These are phyloP conservation scores for Heliamphora pulchella DNA, from an alignment of 179 eudicot genomes.

Conservation along the genomic window DNA sequence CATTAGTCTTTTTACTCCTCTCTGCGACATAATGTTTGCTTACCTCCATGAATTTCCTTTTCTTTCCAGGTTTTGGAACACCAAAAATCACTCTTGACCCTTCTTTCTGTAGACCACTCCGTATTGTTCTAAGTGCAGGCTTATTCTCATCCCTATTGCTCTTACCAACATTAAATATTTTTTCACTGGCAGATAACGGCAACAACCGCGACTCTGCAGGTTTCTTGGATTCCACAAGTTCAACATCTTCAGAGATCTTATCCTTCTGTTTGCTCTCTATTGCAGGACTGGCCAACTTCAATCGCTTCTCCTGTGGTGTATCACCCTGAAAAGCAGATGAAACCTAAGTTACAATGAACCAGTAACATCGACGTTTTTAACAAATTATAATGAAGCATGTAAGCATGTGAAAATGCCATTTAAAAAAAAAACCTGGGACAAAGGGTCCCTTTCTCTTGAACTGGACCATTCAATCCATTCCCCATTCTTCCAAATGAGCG, in stretches of 20 bases:
- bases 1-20: conserved; percentile 36
- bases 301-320: conserved; percentile 67
- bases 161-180: conserved; percentile 62
- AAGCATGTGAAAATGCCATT: not conserved
- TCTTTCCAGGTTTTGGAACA: conserved; percentile 95
- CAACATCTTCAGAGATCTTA: conserved; percentile 25
- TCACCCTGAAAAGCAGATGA: conserved; percentile 50
- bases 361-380: not conserved
- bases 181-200: conserved; percentile 55
- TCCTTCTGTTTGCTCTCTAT: conserved; percentile 34
- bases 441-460: conserved; percentile 24
- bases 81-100: conserved; percentile 83
- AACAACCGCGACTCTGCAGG: conserved; percentile 37
- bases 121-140: conserved; percentile 43
- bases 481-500: conserved; percentile 72
- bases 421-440: conserved; percentile 28
- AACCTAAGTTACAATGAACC: not conserved
- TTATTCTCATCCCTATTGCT: conserved; percentile 36
- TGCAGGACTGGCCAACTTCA: conserved; percentile 45
- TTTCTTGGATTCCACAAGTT: conserved; percentile 27
- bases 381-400: not conserved
- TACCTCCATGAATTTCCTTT: conserved; percentile 85
- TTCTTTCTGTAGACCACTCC: conserved; percentile 67
- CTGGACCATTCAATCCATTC: conserved; percentile 72
- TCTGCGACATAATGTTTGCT: conserved; percentile 80